phyloP scores from a whole-genome alignment of 768 basidiomycete genomes.

The Leccinum truebloodii region DNA sequence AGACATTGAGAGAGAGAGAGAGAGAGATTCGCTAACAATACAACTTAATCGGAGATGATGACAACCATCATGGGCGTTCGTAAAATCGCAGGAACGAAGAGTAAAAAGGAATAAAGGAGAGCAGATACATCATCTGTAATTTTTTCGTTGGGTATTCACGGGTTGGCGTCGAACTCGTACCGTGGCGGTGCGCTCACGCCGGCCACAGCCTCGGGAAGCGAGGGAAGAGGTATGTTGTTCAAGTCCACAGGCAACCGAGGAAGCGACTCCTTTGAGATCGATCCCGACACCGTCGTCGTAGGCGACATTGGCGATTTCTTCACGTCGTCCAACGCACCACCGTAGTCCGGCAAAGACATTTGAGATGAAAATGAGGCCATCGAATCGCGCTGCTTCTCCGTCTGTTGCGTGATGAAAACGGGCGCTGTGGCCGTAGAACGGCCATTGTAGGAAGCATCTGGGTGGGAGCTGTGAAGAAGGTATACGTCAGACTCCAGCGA shows the following conservation, averaged over 20 bases:
- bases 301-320: slow-evolving; percentile 26
- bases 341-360: slow-evolving; percentile 44
- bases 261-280: slow-evolving; percentile 31
- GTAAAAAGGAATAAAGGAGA: not conserved
- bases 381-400: slow-evolving; percentile 49
- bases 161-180: slow-evolving; percentile 19
- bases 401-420: slow-evolving; percentile 46
- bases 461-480: slow-evolving; percentile 20
- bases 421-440: slow-evolving; percentile 35
- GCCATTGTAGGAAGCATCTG: slow-evolving; percentile 23
- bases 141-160: not conserved
- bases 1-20: not conserved
- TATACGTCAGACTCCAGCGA: not conserved
- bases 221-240: slow-evolving; percentile 16
- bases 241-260: slow-evolving; percentile 25
- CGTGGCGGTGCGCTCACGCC: slow-evolving; percentile 22
- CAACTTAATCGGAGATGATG: slow-evolving; percentile 17
- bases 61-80: not conserved
- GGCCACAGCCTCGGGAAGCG: slow-evolving; percentile 20
- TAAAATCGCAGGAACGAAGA: not conserved
- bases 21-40: slow-evolving; percentile 27
- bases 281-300: slow-evolving; percentile 20
- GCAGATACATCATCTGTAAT: not conserved
- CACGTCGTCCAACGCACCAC: slow-evolving; percentile 33
- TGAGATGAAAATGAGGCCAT: slow-evolving; percentile 47